phyloP scores from a whole-genome alignment of 768 basidiomycete genomes.

The Rhizopogon salebrosus region DNA sequence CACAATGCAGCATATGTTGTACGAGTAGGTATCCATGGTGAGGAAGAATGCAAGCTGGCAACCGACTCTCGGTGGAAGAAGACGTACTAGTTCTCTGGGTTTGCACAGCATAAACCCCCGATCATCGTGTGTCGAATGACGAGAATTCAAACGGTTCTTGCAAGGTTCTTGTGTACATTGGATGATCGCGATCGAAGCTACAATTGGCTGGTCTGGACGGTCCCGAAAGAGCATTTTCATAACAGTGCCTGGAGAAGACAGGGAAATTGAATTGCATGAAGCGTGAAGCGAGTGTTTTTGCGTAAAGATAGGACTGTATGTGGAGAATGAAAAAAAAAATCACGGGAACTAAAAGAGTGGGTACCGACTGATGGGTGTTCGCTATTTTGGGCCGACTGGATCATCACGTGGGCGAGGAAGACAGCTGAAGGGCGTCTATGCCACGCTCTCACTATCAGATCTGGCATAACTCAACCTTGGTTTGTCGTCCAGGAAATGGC shows the following conservation, averaged over 20 bases:
- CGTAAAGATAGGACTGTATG: slow-evolving; percentile 4
- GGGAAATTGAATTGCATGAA: slow-evolving; percentile 10
- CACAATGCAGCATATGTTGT: neutral
- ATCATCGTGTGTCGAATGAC: slow-evolving; percentile 24
- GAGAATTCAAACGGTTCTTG: slow-evolving; percentile 8
- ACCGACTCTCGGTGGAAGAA: neutral
- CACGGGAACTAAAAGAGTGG: neutral
- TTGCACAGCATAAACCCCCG: slow-evolving; percentile 14
- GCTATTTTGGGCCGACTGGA: neutral
- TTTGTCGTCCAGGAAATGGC: neutral
- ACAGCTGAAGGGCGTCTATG: slow-evolving; percentile 5
- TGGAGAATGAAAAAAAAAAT: slow-evolving; percentile 1
- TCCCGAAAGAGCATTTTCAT: slow-evolving; percentile 22
- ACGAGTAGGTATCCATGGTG: slow-evolving; percentile 25
- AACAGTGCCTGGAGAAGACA: slow-evolving; percentile 22
- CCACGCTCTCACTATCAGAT: neutral
- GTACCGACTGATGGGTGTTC: neutral
- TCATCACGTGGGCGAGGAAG: slow-evolving; percentile 23
- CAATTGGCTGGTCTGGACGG: slow-evolving; percentile 24
- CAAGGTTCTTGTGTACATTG: neutral
- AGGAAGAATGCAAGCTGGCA: slow-evolving; percentile 13
- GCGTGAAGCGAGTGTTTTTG: slow-evolving; percentile 1
- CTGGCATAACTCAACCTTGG: slow-evolving; percentile 11
- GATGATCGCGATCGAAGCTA: slow-evolving; percentile 20
- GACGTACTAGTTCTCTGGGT: slow-evolving; percentile 8